Conservation (phyloP, 257 asterid genomes). For the Scutellaria minor region DNA sequence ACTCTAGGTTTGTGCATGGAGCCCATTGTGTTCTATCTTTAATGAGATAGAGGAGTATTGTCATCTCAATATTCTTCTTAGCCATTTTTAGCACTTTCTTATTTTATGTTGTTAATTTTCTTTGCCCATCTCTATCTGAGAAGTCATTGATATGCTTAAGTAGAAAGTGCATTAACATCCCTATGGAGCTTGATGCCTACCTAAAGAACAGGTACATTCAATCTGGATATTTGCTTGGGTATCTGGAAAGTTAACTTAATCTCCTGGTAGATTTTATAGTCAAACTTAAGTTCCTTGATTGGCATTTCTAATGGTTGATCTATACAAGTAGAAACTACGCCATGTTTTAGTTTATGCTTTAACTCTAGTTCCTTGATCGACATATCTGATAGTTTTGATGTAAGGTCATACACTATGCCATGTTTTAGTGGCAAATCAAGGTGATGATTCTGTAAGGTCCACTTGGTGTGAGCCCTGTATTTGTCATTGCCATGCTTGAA, state of each 20-base stretch:
- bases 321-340: no score
- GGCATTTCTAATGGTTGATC: not conserved
- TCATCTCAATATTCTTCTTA: not conserved
- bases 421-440: no score
- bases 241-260: not conserved
- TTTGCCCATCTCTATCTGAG: not conserved
- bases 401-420: no score
- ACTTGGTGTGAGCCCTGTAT: no score
- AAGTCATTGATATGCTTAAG: not conserved
- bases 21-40: conserved; percentile 34
- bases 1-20: conserved; percentile 47
- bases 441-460: no score
- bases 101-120: not conserved
- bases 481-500: no score
- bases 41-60: not conserved
- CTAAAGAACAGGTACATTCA: not conserved
- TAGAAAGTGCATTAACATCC: not conserved
- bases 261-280: not conserved
- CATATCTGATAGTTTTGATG: no score
- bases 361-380: no score
- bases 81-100: not conserved
- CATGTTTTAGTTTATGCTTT: no score
- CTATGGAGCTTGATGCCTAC: not conserved
- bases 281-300: conserved; percentile 1
- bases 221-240: not conserved